Evolutionary conservation across 129 eudicot genomes (phyloP).

Genomic region (Rutidosis leptorrhynchoides): DNA sequence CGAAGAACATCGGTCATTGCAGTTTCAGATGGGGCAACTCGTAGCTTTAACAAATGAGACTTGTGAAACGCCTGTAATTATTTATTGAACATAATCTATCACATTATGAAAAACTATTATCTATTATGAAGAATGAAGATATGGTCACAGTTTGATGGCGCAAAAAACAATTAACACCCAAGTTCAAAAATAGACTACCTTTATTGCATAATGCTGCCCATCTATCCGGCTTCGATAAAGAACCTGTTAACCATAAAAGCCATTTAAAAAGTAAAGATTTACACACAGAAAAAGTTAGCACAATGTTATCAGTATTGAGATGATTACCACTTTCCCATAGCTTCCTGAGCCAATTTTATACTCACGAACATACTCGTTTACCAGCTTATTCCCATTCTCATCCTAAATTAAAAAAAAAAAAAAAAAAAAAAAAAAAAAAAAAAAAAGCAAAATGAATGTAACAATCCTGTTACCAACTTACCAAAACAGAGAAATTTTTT

Average conservation of each 20-base stretch:
- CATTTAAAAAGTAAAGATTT: background rate
- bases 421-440: too few species aligned
- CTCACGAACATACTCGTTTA: conserved; percentile 76
- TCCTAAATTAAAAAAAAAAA: too few species aligned
- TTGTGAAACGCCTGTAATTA: conserved; percentile 89
- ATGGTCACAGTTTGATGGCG: background rate
- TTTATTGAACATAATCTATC: conserved; percentile 7
- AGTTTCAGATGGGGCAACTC: conserved; percentile 93
- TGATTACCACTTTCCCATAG: conserved; percentile 93
- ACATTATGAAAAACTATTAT: too few species aligned
- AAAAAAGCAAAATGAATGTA: background rate
- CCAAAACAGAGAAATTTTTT: too few species aligned
- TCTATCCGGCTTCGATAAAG: conserved; percentile 75
- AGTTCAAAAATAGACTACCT: conserved; percentile 46
- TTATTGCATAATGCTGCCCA: conserved; percentile 89
- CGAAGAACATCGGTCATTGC: conserved; percentile 96
- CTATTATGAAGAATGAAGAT: too few species aligned
- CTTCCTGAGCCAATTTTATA: conserved; percentile 88
- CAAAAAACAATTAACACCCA: background rate
- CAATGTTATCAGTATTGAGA: conserved; percentile 21
- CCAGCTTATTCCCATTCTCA: conserved; percentile 80
- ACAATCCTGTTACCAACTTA: background rate
- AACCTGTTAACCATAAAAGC: conserved; percentile 49
- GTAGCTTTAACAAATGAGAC: conserved; percentile 76
- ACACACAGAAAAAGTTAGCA: conserved; percentile 3